phyloP scores from a whole-genome alignment of 2,329 filamentous ascomycete species.

The Calonectria pteridis region DNA sequence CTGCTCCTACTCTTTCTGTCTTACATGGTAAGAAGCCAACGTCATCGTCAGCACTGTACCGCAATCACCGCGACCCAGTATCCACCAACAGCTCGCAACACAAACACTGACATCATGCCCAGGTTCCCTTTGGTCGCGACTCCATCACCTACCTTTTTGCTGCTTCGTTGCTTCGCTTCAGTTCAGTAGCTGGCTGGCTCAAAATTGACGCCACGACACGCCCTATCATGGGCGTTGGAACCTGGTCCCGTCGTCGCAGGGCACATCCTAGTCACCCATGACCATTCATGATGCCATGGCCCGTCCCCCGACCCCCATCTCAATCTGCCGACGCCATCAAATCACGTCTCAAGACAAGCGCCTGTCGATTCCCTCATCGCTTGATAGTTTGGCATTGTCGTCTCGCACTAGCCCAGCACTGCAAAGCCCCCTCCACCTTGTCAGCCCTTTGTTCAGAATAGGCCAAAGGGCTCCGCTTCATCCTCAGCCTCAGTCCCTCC shows the following conservation, averaged over 20 bases:
- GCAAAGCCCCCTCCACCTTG: neutral
- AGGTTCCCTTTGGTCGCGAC: neutral
- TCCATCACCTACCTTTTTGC: neutral
- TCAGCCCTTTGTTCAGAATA: neutral
- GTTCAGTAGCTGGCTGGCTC: neutral
- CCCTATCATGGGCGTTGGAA: neutral
- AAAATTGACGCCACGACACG: neutral
- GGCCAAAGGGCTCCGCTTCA: neutral
- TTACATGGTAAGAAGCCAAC: neutral
- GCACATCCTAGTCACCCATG: neutral
- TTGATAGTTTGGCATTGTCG: neutral
- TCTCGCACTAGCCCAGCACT: neutral
- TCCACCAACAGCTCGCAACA: neutral
- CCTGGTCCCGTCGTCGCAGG: neutral
- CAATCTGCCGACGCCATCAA: conserved; percentile 15
- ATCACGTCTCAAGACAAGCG: conserved; percentile 12
- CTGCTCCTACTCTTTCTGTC: neutral
- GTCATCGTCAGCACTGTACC: conserved; percentile 2
- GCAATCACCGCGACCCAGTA: neutral
- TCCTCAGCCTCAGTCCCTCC: conserved; percentile 11
- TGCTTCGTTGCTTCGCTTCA: too few species aligned
- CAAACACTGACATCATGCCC: neutral
- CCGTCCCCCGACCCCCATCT: conserved; percentile 1
- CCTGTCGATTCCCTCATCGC: neutral
- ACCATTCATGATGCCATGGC: conserved; percentile 4